Base-by-base conservation (phyloP, 495 filamentous ascomycete species). In the Aspergillus taichungensis region DNA sequence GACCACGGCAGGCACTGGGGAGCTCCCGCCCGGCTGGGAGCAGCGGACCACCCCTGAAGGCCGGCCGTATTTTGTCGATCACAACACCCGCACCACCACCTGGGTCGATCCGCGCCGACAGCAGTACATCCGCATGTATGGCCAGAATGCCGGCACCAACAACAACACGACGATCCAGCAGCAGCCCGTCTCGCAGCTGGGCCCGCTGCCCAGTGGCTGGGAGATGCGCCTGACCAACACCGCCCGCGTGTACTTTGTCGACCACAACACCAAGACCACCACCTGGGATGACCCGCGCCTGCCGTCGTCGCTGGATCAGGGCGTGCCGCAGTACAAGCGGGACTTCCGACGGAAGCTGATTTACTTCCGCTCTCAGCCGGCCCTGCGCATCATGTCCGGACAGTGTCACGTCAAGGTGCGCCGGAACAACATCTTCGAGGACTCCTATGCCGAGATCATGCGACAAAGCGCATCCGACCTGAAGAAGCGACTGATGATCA, bases 151-250 rank as follows among this genome's bases (percentile, higher is more conserved):
- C n/a, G 18, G 18, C 18, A 84, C 77, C 49, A 76, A 78, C 33
- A 88, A 79, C 59, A 92, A 85, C 50, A 69, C 74, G 33, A 91
- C 84, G 14, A 94, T 96, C 53, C 91, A 96, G 61, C 91, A 95
- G 51, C 92, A 97, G 68, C 92, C 94, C 1, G 94, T 97, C 14
- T 98, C 92, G 2, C 94, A 97, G 62, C 77, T 98, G 30, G 92
- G 92, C n/a, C 91, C 92, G 27, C 63, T 98, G 34, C 92, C 92
- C 9, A 96, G 91, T 62, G 92, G 92, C 13, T 98, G 92, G 92
- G 92, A 98, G 72, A 98, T 98, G 92, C 85, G 92, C 46, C 79
- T 98, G 18, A 98, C 92, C 39, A 97, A 97, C 60, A 98, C 92
- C 6, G 92, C 92, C 9, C 79, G 92, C 37, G 92, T 98, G 14